phyloP scores from a whole-genome alignment of 805 yeast genomes.

The Spathaspora hagerdaliae region DNA sequence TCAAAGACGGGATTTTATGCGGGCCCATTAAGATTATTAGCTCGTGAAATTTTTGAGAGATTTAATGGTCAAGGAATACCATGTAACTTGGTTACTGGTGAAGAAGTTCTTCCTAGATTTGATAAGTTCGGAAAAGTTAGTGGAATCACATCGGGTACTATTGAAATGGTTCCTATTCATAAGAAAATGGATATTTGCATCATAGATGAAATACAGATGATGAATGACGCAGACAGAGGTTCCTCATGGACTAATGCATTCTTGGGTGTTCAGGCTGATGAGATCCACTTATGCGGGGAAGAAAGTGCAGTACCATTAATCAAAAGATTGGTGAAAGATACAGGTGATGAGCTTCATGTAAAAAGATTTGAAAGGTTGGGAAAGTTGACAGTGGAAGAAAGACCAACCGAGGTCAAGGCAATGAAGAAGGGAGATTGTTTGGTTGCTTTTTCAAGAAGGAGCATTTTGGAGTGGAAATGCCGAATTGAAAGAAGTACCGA shows the following conservation, averaged over 20 bases:
- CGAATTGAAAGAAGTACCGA: constrained; percentile 62
- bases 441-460: constrained; percentile 76
- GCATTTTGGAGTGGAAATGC: constrained; percentile 65
- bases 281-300: constrained; percentile 93
- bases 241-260: constrained; percentile 93
- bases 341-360: constrained; percentile 80
- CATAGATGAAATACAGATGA: constrained; percentile 95
- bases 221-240: constrained; percentile 74
- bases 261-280: constrained; percentile 80
- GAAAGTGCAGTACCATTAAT: constrained; percentile 74
- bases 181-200: constrained; percentile 80
- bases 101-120: constrained; percentile 71
- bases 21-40: constrained; percentile 87
- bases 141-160: constrained; percentile 77
- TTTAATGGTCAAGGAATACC: constrained; percentile 61
- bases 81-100: constrained; percentile 94
- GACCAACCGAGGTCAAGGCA: constrained; percentile 29
- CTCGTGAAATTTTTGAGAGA: constrained; percentile 85
- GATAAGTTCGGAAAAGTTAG: constrained; percentile 75
- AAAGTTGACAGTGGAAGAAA: constrained; percentile 50
- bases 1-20: constrained; percentile 84
- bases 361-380: constrained; percentile 74
- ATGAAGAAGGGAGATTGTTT: constrained; percentile 80
- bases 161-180: constrained; percentile 82
- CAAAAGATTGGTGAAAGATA: constrained; percentile 50